Conservation (phyloP, 2,329 filamentous ascomycete species). For the Diaporthe aspalathi region DNA sequence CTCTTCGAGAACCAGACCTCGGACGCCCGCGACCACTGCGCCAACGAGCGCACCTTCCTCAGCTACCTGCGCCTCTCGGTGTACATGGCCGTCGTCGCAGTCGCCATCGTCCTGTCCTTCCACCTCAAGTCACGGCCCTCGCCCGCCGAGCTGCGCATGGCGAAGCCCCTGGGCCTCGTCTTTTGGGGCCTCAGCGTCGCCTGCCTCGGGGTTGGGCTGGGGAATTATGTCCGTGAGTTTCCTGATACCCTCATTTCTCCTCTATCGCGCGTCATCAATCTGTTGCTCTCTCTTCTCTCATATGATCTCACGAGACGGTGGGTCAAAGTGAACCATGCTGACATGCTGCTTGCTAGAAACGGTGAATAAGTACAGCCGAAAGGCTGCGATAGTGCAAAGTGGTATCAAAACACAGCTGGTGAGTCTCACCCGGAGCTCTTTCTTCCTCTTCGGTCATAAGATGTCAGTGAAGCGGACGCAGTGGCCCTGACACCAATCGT, state of each 20-base stretch:
- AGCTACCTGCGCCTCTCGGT: slow-evolving; percentile 90
- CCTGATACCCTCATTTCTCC: background rate
- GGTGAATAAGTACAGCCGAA: slow-evolving; percentile 82
- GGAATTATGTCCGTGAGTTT: slow-evolving; percentile 84
- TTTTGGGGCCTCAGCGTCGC: slow-evolving; percentile 87
- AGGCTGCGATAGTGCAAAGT: slow-evolving; percentile 86
- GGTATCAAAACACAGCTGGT: slow-evolving; percentile 94
- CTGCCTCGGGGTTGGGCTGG: slow-evolving; percentile 81
- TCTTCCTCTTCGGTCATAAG: background rate
- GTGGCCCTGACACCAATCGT: background rate
- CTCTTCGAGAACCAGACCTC: slow-evolving; percentile 80
- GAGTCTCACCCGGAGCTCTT: slow-evolving; percentile 41
- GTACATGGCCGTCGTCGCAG: slow-evolving; percentile 89
- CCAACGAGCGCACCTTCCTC: slow-evolving; percentile 86
- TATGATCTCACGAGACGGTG: background rate
- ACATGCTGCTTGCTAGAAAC: slow-evolving; percentile 58
- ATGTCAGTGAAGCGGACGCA: background rate
- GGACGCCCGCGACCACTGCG: slow-evolving; percentile 82
- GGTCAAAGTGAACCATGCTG: background rate
- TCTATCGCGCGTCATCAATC: background rate
- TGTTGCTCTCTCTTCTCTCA: background rate
- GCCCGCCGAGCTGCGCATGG: slow-evolving; percentile 77
- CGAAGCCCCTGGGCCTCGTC: slow-evolving; percentile 84
- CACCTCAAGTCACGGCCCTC: slow-evolving; percentile 83
- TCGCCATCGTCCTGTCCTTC: slow-evolving; percentile 93